phyloP scores from a whole-genome alignment of 2,329 filamentous ascomycete species.

The Xylariaceae sp. region DNA sequence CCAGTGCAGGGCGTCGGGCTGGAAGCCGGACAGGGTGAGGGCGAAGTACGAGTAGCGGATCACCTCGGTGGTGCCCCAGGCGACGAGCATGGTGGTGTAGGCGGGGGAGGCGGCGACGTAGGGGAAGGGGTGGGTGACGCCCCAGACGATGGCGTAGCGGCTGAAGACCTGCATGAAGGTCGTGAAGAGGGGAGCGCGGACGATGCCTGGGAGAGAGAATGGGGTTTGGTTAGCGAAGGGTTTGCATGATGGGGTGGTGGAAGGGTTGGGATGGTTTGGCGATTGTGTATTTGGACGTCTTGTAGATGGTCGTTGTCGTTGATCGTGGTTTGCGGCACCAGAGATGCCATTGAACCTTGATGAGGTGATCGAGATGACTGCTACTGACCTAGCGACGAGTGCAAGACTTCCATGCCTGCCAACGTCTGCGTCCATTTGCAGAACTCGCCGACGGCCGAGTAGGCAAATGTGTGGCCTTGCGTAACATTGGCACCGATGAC shows the following conservation, averaged over 20 bases:
- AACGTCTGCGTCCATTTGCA: slow-evolving; percentile 79
- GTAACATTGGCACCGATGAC: slow-evolving; percentile 52
- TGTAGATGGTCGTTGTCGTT: neutral
- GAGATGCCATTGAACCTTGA: neutral
- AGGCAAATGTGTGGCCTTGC: slow-evolving; percentile 56
- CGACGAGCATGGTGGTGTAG: slow-evolving; percentile 75
- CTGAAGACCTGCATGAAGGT: slow-evolving; percentile 87
- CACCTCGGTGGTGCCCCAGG: slow-evolving; percentile 89
- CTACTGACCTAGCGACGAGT: slow-evolving; percentile 67
- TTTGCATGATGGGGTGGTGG: no score
- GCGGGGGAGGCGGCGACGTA: slow-evolving; percentile 47
- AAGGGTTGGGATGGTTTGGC: no score
- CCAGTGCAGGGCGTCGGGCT: slow-evolving; percentile 69
- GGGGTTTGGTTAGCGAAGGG: no score
- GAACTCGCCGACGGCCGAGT: slow-evolving; percentile 59
- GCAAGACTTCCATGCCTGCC: slow-evolving; percentile 77
- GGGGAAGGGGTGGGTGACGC: slow-evolving; percentile 71
- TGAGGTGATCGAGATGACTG: neutral
- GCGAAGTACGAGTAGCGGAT: slow-evolving; percentile 92
- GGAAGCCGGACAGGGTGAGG: slow-evolving; percentile 56
- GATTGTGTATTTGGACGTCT: neutral
- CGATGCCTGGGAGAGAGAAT: slow-evolving; percentile 56
- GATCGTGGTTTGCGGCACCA: neutral
- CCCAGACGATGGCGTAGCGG: slow-evolving; percentile 86
- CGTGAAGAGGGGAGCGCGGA: slow-evolving; percentile 79